phyloP scores from a whole-genome alignment of 2,329 filamentous ascomycete genomes.

The Phaeosphaeriaceae sp. region DNA sequence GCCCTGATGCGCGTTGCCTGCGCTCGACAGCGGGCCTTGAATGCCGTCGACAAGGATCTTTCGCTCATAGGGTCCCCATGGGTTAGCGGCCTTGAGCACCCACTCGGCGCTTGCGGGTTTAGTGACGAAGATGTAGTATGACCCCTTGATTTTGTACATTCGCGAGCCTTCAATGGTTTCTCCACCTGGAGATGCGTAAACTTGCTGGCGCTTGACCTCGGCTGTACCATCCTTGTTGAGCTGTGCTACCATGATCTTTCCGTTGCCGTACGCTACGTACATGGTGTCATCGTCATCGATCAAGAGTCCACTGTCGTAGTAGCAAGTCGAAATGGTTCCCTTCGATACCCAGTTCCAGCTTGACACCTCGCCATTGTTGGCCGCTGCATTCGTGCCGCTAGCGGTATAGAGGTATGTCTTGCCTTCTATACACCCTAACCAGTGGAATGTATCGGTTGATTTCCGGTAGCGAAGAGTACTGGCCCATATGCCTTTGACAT shows the following conservation, averaged over 20 bases:
- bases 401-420: conserved; percentile 63
- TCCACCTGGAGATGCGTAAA: conserved; percentile 51
- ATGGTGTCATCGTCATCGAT: conserved; percentile 66
- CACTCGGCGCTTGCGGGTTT: conserved; percentile 55
- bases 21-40: conserved; percentile 52
- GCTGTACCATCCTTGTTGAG: conserved; percentile 57
- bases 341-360: conserved; percentile 51
- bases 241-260: conserved; percentile 58
- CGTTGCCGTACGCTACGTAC: conserved; percentile 63
- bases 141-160: conserved; percentile 64
- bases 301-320: conserved; percentile 65
- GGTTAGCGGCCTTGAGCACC: conserved; percentile 58
- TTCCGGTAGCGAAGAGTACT: conserved; percentile 60
- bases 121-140: conserved; percentile 63
- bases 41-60: conserved; percentile 55
- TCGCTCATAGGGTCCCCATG: conserved; percentile 61
- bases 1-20: conserved; percentile 62
- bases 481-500: conserved; percentile 64
- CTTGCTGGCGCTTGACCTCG: conserved; percentile 53
- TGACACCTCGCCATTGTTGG: conserved; percentile 38
- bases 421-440: conserved; percentile 62
- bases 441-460: conserved; percentile 60
- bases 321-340: conserved; percentile 54
- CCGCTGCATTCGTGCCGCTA: conserved; percentile 46
- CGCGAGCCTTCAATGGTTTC: conserved; percentile 59